phyloP scores from a whole-genome alignment of 2,329 filamentous ascomycete genomes.

The Trichophyton verrucosum region DNA sequence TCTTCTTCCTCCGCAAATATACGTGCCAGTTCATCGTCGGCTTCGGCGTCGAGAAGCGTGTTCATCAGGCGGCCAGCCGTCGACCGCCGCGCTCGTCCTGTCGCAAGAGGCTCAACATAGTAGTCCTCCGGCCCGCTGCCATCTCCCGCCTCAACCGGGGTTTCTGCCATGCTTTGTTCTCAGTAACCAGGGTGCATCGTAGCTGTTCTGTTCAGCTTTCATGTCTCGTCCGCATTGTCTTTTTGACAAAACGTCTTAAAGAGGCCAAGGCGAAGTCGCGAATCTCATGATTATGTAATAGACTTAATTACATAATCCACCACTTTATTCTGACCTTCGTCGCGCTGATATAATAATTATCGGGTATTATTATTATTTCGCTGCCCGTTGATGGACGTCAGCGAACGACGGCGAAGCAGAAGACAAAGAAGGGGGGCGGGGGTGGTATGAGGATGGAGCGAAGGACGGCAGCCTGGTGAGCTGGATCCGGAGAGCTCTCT shows the following conservation, averaged over 20 bases:
- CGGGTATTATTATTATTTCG: no score
- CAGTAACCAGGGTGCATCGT: not conserved
- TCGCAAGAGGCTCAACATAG: constrained; percentile 47
- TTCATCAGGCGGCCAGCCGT: constrained; percentile 79
- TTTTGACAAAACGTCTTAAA: not conserved
- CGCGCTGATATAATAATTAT: no score
- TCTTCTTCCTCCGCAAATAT: constrained; percentile 66
- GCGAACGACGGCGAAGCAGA: not conserved
- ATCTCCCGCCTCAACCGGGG: not conserved
- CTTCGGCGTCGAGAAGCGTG: constrained; percentile 61
- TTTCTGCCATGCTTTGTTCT: constrained; percentile 3
- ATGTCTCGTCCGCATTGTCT: not conserved
- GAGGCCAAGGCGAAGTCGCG: not conserved
- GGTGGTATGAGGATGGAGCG: not conserved
- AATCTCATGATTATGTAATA: not conserved
- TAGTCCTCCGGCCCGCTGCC: constrained; percentile 6
- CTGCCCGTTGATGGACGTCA: no score
- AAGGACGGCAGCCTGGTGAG: not conserved
- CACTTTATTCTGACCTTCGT: not conserved
- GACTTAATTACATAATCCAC: not conserved
- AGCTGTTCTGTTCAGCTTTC: not conserved
- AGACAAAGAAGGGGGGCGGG: not conserved
- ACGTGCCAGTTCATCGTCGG: constrained; percentile 55
- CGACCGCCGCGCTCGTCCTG: constrained; percentile 59
- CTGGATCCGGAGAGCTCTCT: not conserved